Base-by-base conservation (phyloP, 2,329 filamentous ascomycete species). In the Sporothrix pallida region DNA sequence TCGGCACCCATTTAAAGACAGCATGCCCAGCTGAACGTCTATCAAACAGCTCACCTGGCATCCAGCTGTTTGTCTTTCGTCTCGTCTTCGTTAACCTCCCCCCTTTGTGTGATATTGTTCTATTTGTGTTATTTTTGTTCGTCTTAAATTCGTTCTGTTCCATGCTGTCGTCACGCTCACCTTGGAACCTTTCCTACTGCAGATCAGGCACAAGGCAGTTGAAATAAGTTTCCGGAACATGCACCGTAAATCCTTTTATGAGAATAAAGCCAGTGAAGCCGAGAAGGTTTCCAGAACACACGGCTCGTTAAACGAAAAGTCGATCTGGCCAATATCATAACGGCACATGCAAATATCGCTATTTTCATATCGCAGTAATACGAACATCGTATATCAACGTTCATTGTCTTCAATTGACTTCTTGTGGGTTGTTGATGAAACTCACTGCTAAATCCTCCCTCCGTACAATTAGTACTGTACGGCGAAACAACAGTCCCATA, bases 31-130 rank as follows among this genome's bases (percentile, higher is more conserved):
- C 62, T 44, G n/a, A 26, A 15, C 7, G 71, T 26, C 2, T 44
- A 72, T 72, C 71, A 68, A 68, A 72, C 31, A 58, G 20, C 12
- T n/a, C n/a, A n/a, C 48, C 71, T 48, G 26, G 60, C 31, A 42
- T 37, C 52, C 13, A 31, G 65, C 65, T 56, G 58, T 65, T 67
- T 56, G 15, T 72, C 46, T 65, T 67, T 72, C 58, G 70, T 67
- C 60, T 72, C 46, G 56, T 71, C 70, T 58, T 20, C 52, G 26
- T 20, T 44, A n/a, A 17, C 50, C 20, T 12, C 26, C 58, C 58
- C 23, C 15, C 12, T 48, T 50, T 50, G 17, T 37, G 31, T 37
- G 5, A 37, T 37, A 37, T 37, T 37, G 52, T 56, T 56, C 52
- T 23, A 56, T 56, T 26, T 12, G 20, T 56, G 52, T 26, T 56